Conservation (phyloP, 768 basidiomycete genomes). For the Boletus huronensis region DNA sequence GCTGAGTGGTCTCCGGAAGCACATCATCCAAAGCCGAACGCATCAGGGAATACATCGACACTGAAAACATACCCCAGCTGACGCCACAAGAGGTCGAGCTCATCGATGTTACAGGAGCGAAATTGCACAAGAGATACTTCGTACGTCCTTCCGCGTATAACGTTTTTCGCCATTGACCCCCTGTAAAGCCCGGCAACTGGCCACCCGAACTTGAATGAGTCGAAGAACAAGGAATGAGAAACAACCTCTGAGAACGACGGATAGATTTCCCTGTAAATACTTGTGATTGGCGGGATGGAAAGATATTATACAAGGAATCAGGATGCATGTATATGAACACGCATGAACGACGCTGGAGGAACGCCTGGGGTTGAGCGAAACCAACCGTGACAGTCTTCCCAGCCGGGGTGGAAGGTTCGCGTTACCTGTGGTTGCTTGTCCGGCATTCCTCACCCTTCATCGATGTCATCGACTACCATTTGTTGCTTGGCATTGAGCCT, state of each 20-base stretch:
- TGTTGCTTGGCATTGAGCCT: no score
- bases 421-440: no score
- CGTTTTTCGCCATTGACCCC: background rate
- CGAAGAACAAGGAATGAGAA: background rate
- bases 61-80: conserved; percentile 27
- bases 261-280: background rate
- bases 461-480: no score
- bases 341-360: conserved; percentile 21
- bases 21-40: conserved; percentile 34
- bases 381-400: no score
- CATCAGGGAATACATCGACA: conserved; percentile 34
- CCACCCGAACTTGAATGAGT: conserved; percentile 19
- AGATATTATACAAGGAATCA: no score
- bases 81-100: conserved; percentile 23
- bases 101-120: conserved; percentile 26
- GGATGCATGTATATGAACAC: background rate
- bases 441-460: no score
- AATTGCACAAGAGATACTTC: conserved; percentile 23
- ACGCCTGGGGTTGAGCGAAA: conserved; percentile 21
- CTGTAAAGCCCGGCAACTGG: conserved; percentile 17
- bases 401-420: no score
- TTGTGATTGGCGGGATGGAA: background rate
- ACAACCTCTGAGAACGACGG: background rate
- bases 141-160: conserved; percentile 13
- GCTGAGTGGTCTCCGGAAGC: conserved; percentile 15